Conservation (phyloP, 192 early-diverging fungal genomes). For the Coemansia sp. region DNA sequence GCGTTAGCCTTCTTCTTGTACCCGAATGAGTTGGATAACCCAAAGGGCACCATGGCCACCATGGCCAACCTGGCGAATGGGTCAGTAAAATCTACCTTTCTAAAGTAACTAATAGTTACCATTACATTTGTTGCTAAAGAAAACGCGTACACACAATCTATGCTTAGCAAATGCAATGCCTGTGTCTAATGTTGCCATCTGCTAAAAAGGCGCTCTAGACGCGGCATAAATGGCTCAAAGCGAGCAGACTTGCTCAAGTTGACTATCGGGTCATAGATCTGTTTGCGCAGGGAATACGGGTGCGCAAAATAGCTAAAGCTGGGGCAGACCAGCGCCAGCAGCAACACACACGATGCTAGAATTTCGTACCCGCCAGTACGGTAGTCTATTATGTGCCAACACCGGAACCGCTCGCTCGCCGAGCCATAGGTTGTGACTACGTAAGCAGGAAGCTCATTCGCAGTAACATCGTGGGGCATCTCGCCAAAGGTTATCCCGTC, state of each 20-base stretch:
- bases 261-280: background rate
- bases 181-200: background rate
- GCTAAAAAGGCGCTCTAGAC: background rate
- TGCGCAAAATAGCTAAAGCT: background rate
- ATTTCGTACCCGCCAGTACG: background rate
- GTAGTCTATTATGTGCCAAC: background rate
- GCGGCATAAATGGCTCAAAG: background rate
- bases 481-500: background rate
- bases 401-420: background rate
- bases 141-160: background rate
- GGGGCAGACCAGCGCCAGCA: background rate
- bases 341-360: background rate
- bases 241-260: background rate
- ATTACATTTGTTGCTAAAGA: background rate
- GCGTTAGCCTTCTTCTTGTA: constrained; percentile 79
- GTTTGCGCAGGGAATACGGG: background rate
- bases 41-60: background rate
- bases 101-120: constrained; percentile 5
- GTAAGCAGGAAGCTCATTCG: background rate
- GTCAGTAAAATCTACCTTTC: background rate
- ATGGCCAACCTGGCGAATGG: background rate
- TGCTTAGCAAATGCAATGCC: background rate
- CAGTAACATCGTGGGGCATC: background rate
- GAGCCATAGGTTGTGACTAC: background rate
- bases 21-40: constrained; percentile 46